Evolutionary conservation across 192 early-diverging fungal genomes (phyloP), one percentile per base, ranked within the genome.

Genomic region (Pilobolus umbonatus): DNA sequence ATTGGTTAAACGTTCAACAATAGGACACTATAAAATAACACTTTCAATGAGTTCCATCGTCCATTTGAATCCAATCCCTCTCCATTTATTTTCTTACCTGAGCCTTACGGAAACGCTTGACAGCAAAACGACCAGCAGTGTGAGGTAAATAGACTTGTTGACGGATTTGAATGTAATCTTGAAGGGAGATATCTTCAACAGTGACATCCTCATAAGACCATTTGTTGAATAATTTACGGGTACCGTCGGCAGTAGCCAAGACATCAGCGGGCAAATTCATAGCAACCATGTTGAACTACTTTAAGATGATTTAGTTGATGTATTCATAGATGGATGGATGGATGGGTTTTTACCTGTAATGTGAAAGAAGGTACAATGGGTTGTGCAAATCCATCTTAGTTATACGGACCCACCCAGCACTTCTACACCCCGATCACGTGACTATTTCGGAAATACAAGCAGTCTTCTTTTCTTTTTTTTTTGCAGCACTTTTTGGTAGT

Each of bases 1-100:
- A 87, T 96, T 97, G 79, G 91, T 88, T 58, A 97, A 84, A 75
- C 96, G 91, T 89, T 98, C 96, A 57, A 96, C 92, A 62, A 97
- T 88, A 62, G 96, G 96, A 85, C 94, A 97, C 89, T 85, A 60
- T 15, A 15, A 49, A 39, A 40, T 28, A 0, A 28, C 9, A 25
- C 22, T 54, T 22, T 36, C 17, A 4, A 24, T 34, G 14, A 19
- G 22, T 54, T 21, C 22, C 26, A 1, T 14, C 36, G 24, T 38
- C 14, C 5, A 44, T 26, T 25, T 28, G n/a, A 32, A 15, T 40
- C 5, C 24, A 9, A 10, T 24, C 24, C 45, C 2, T 15, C 2
- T 12, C 31, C 34, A 15, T 40, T 40, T 51, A n/a, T 52, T 21
- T 24, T 14, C 35, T 67, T 61, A 86, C 85, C 76, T 94, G 92